Evolutionary conservation across 2,329 filamentous ascomycete genomes (phyloP).

Genomic region (Clonostachys sp.): DNA sequence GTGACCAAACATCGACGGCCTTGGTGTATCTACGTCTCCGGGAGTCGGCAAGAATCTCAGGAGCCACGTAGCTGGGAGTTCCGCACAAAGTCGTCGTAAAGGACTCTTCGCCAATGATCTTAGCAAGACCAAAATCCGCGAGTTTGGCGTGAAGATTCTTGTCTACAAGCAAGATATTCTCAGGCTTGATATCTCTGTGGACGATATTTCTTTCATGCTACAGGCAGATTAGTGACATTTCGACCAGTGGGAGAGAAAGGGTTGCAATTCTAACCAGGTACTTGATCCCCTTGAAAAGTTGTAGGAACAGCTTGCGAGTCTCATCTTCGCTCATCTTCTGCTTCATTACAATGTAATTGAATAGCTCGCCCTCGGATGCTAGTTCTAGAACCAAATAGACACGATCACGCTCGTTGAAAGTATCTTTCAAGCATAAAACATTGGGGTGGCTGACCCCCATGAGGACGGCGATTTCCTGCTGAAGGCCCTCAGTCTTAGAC

Average conservation of each 20-base stretch:
- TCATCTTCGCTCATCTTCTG: constrained; percentile 82
- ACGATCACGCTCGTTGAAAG: constrained; percentile 85
- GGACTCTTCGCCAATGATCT: constrained; percentile 97
- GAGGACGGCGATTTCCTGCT: constrained; percentile 93
- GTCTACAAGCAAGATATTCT: constrained; percentile 89
- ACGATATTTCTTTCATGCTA: constrained; percentile 97
- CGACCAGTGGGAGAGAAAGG: neutral
- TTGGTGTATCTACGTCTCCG: constrained; percentile 86
- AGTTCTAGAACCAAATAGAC: constrained; percentile 91
- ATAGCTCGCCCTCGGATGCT: constrained; percentile 88
- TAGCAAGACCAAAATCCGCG: constrained; percentile 93
- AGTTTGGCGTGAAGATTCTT: constrained; percentile 84
- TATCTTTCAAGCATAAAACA: constrained; percentile 88
- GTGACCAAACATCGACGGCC: constrained; percentile 92
- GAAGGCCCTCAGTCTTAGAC: constrained; percentile 78
- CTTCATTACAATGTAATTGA: constrained; percentile 91
- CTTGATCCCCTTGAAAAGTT: constrained; percentile 90
- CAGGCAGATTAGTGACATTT: constrained; percentile 1
- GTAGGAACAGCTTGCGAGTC: constrained; percentile 79
- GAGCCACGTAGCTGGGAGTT: constrained; percentile 95
- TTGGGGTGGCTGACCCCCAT: constrained; percentile 98
- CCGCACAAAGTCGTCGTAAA: constrained; percentile 96
- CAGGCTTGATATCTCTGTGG: constrained; percentile 95
- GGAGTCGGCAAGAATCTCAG: constrained; percentile 83
- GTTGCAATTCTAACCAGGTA: constrained; percentile 66